These are phyloP conservation scores for Sisymbrium irio DNA, from an alignment of 345 rosid genomes.

Conservation along the genomic window DNA sequence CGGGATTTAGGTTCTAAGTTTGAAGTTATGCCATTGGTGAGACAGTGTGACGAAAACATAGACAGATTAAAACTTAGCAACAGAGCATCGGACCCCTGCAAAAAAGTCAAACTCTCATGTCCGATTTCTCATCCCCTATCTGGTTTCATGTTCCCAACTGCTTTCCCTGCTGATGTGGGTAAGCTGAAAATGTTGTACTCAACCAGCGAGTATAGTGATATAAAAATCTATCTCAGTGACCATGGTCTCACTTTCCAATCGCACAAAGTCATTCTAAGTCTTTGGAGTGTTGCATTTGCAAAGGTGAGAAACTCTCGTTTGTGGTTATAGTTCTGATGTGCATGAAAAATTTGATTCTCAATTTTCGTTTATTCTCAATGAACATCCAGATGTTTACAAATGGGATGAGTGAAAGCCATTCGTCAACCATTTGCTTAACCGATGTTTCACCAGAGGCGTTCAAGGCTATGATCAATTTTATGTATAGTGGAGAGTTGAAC, in stretches of 20 bases:
- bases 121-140: constrained; percentile 47
- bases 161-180: constrained; percentile 60
- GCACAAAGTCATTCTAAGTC: constrained; percentile 76
- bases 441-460: constrained; percentile 81
- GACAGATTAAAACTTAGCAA: constrained; percentile 53
- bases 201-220: constrained; percentile 58
- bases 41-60: constrained; percentile 71
- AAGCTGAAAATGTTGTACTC: constrained; percentile 54
- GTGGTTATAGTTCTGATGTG: neutral
- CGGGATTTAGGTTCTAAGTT: constrained; percentile 55
- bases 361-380: neutral
- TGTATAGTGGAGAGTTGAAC: constrained; percentile 77
- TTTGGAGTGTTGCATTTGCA: constrained; percentile 90
- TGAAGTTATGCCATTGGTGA: constrained; percentile 70
- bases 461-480: constrained; percentile 74
- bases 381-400: constrained; percentile 91
- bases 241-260: constrained; percentile 59
- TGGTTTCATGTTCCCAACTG: constrained; percentile 53
- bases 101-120: constrained; percentile 61
- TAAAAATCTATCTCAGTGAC: constrained; percentile 56
- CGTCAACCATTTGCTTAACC: constrained; percentile 57
- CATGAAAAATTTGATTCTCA: neutral
- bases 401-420: constrained; percentile 90
- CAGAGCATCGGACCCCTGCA: constrained; percentile 48
- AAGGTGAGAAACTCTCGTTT: constrained; percentile 52